These are phyloP conservation scores for Pseudogymnoascus sp. DNA, from an alignment of 2,329 filamentous ascomycete genomes.

Conservation along the genomic window DNA sequence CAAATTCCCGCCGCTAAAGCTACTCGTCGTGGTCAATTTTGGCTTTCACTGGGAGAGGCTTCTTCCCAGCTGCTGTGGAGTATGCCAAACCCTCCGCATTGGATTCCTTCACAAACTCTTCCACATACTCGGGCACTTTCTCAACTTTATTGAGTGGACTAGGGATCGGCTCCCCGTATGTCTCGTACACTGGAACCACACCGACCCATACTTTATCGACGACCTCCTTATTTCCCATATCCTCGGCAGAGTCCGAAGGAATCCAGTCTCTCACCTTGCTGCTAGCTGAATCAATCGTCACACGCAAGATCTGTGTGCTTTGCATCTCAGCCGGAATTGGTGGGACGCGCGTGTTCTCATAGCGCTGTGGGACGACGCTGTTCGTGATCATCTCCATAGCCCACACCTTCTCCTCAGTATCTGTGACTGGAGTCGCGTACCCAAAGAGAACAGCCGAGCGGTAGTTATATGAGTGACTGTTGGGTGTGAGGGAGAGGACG, in stretches of 20 bases:
- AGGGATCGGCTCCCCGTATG: conserved; percentile 40
- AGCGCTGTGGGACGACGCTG: conserved; percentile 61
- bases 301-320: conserved; percentile 64
- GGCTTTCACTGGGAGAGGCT: neutral
- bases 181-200: conserved; percentile 55
- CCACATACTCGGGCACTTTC: conserved; percentile 50
- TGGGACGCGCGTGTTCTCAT: conserved; percentile 60
- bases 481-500: conserved; percentile 71
- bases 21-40: neutral
- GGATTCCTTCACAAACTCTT: conserved; percentile 41
- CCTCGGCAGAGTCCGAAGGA: conserved; percentile 48
- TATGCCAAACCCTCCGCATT: conserved; percentile 35
- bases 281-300: conserved; percentile 63
- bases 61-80: neutral
- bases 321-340: conserved; percentile 68
- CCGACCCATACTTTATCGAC: conserved; percentile 46
- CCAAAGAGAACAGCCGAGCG: conserved; percentile 68
- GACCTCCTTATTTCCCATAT: conserved; percentile 39
- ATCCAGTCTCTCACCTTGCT: conserved; percentile 65
- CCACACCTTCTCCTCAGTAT: conserved; percentile 63
- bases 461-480: conserved; percentile 81
- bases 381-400: conserved; percentile 76
- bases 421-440: conserved; percentile 59
- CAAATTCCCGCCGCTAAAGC: neutral
- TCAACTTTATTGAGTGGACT: conserved; percentile 18